Evolutionary conservation across 2,329 filamentous ascomycete species (phyloP), one percentile per base, ranked within the genome.

Genomic region (Ceratocystis eucalypticola): DNA sequence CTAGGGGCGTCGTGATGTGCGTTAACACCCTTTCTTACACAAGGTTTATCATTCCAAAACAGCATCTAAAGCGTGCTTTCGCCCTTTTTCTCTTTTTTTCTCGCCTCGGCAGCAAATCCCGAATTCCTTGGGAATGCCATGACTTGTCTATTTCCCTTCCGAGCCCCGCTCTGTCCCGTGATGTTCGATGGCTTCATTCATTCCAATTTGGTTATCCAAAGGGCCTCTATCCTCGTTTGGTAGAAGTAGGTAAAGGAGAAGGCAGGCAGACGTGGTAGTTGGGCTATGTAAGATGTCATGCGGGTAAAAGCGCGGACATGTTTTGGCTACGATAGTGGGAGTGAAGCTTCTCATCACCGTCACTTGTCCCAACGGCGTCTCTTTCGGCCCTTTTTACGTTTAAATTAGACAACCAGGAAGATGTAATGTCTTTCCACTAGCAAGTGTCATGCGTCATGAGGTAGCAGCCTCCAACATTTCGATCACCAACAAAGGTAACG

Each of bases 301-400:
- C 55, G 55, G 37, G 55, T 30, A 30, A 59, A 59, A 8, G 15
- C 55, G 3, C 6, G 12, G 12, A 5, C 30, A 17, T 25, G n/a
- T 15, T 17, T 41, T 45, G 30, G 17, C 20, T 53, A 25, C 10
- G 22, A n/a, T 22, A 6, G 2, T 15, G 25, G 48, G 48, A 15
- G 37, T 41, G 37, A 41, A 15, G 37, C 10, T 41, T 41, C 22
- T 25, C 28, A 45, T 46, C 5, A 12, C n/a, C 20, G 10, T n/a
- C 61, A 25, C n/a, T 17, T 62, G 37, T 46, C 20, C 22, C 15
- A 15, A 8, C 20, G 37, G 37, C 37, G 12, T n/a, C 22, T 45
- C 61, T 46, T 33, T 62, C 45, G 45, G 37, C 37, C 61, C 37
- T 62, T 62, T 45, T 45, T 46, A 45, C 61, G 37, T 41, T 48